Conservation (phyloP, 768 basidiomycete genomes). For the Crepidotus variabilis region DNA sequence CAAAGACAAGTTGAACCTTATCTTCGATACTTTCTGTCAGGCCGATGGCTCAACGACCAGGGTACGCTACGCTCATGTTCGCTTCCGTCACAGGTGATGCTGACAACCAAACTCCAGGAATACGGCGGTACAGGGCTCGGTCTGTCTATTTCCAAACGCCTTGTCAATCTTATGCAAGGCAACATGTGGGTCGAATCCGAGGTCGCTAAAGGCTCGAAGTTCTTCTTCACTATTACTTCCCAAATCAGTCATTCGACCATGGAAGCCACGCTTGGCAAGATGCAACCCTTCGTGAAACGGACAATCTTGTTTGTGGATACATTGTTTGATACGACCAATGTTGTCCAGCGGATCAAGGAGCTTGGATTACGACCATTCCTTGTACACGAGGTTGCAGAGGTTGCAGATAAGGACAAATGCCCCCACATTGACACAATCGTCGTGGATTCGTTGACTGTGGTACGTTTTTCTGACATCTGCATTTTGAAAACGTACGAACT, state of each 20-base stretch:
- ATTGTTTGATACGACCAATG: constrained; percentile 66
- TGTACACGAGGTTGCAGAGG: constrained; percentile 74
- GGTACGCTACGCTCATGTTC: constrained; percentile 40
- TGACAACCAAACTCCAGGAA: constrained; percentile 48
- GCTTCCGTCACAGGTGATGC: not conserved
- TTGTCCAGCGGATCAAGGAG: constrained; percentile 72
- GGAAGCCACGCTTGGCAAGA: constrained; percentile 72
- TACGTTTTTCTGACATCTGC: constrained; percentile 34
- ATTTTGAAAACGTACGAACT: not conserved
- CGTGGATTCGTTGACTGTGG: constrained; percentile 83
- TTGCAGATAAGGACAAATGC: constrained; percentile 75
- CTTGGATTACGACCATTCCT: constrained; percentile 77
- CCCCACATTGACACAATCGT: constrained; percentile 95
- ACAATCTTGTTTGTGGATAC: constrained; percentile 93
- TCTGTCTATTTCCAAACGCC: constrained; percentile 94
- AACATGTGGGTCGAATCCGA: constrained; percentile 99
- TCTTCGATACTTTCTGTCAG: constrained; percentile 99
- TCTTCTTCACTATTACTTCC: constrained; percentile 95
- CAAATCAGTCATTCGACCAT: constrained; percentile 74
- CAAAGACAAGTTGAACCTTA: constrained; percentile 95
- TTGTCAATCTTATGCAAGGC: constrained; percentile 96
- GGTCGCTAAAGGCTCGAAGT: constrained; percentile 87
- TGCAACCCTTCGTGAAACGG: constrained; percentile 82
- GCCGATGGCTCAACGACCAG: constrained; percentile 97
- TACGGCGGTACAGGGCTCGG: constrained; percentile 97